Conservation (phyloP, 352 stramenopile species). For the Pythium aphanidermatum region DNA sequence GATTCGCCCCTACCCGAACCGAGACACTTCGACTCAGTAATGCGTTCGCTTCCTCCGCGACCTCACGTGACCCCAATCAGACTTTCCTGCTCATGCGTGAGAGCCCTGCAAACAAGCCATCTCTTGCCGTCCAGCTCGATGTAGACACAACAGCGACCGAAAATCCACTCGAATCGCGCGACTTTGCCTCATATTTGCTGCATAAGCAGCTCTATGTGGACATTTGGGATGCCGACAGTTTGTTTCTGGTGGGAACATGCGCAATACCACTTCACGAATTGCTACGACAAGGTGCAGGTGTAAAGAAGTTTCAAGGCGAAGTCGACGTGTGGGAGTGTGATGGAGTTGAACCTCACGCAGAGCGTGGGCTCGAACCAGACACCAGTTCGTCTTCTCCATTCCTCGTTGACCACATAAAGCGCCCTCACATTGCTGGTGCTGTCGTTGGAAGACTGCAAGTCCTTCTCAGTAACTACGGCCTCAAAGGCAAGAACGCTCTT, state of each 20-base stretch:
- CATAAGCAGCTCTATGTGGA: conserved; percentile 85
- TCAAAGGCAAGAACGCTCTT: conserved; percentile 30
- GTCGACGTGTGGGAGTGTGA: conserved; percentile 27
- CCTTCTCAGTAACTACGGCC: conserved; percentile 84
- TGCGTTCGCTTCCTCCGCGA: conserved; percentile 31
- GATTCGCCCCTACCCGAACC: conserved; percentile 80
- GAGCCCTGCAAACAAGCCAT: conserved; percentile 49
- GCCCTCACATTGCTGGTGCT: too few relatives aligned
- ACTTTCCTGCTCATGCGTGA: conserved; percentile 68
- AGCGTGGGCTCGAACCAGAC: too few relatives aligned
- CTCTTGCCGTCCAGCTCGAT: conserved; percentile 67
- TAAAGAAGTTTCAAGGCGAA: conserved; percentile 89
- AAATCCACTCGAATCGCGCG: conserved; percentile 57
- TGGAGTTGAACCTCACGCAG: neutral
- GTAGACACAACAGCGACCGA: conserved; percentile 56
- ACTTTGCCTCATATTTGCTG: conserved; percentile 87
- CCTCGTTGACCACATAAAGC: too few relatives aligned
- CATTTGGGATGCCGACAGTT: conserved; percentile 90
- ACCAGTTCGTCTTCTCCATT: too few relatives aligned
- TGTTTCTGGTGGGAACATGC: conserved; percentile 85
- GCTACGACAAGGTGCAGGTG: conserved; percentile 81
- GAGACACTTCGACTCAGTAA: conserved; percentile 70
- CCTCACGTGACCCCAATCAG: conserved; percentile 15
- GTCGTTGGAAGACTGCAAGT: conserved; percentile 76
- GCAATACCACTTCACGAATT: conserved; percentile 83